Evolutionary conservation across 441 rosid species (phyloP).

Genomic region (Macaranga tanarius): DNA sequence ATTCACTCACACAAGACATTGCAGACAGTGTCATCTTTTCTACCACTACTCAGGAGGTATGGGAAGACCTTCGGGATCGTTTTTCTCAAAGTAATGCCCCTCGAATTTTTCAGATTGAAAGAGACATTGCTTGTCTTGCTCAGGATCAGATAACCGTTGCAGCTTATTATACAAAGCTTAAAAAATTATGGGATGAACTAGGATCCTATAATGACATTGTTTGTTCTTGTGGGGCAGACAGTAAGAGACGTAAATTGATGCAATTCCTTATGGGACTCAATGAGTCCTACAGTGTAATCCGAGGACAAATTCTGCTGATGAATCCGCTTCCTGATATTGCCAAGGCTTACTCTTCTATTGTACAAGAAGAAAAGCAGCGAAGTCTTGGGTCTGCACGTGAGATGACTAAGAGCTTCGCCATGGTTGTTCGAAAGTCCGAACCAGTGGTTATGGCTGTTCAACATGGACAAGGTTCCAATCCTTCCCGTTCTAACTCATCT

Average conservation of each 20-base stretch:
- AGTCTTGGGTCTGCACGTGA: not conserved
- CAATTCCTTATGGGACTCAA: not conserved
- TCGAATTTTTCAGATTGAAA: not conserved
- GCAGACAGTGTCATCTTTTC: not conserved
- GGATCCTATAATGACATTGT: not conserved
- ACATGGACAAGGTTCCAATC: not conserved
- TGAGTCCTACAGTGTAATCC: not conserved
- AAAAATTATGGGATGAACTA: slow-evolving; percentile 6
- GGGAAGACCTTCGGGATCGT: not conserved
- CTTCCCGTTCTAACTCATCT: not conserved
- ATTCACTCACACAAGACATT: not conserved
- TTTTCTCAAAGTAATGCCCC: not conserved
- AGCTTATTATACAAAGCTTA: not conserved
- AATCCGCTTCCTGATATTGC: not conserved
- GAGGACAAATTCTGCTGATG: not conserved
- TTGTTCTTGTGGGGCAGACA: not conserved
- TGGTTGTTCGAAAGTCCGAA: not conserved
- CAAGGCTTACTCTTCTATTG: not conserved
- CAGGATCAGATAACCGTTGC: not conserved
- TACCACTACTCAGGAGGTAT: not conserved
- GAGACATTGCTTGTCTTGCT: not conserved
- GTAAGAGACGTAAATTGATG: not conserved
- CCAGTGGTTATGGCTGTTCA: not conserved
- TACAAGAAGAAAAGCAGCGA: not conserved
- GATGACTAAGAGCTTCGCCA: not conserved